Conservation (phyloP, 768 basidiomycete species). For the Sarcodon sp. region DNA sequence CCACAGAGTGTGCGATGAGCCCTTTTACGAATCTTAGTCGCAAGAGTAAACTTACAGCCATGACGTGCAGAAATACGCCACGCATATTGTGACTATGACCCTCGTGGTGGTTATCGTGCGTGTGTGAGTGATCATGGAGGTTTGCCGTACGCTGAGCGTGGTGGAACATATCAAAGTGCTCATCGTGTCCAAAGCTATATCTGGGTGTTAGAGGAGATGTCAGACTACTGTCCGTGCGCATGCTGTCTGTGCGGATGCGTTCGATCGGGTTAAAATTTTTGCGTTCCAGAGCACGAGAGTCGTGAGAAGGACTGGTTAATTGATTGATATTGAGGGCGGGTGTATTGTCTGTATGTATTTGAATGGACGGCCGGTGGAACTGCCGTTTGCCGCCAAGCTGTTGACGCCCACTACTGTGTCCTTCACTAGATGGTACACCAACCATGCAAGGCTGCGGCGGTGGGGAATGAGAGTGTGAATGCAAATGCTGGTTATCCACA, state of each 20-base stretch:
- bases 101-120: conserved; percentile 40
- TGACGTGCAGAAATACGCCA: conserved; percentile 94
- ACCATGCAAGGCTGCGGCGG: no score
- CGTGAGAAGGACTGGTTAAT: conserved; percentile 8
- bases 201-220: conserved; percentile 51
- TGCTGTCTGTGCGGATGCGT: conserved; percentile 7
- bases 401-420: not conserved
- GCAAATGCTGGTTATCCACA: conserved; percentile 11
- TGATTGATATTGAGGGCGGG: conserved; percentile 7
- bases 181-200: conserved; percentile 42
- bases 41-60: conserved; percentile 56
- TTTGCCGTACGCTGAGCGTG: conserved; percentile 26
- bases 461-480: conserved; percentile 14
- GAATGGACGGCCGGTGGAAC: conserved; percentile 8
- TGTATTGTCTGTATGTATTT: conserved; percentile 10
- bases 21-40: not conserved
- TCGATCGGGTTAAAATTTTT: conserved; percentile 14
- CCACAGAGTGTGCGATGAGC: conserved; percentile 1
- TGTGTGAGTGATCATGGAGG: conserved; percentile 37
- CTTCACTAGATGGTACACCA: no score
- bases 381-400: not conserved
- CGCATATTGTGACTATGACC: conserved; percentile 98
- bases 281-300: conserved; percentile 12
- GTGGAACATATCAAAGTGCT: conserved; percentile 36
- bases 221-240: not conserved